These are phyloP conservation scores for Daedaleopsis sinensis DNA, from an alignment of 768 basidiomycete species.

Conservation along the genomic window DNA sequence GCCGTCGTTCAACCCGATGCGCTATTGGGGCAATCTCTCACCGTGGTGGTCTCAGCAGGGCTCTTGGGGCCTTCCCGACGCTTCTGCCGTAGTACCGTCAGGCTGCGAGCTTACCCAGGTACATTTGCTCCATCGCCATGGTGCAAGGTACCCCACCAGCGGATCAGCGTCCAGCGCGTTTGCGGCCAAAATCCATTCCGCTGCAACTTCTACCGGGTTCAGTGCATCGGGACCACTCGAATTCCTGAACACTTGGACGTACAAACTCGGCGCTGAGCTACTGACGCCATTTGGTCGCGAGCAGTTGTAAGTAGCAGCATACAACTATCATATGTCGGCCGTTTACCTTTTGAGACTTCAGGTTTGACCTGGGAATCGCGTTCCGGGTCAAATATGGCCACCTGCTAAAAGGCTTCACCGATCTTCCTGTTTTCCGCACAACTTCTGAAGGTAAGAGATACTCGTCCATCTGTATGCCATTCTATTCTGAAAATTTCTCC, in stretches of 20 bases:
- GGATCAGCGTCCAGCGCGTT: conserved; percentile 31
- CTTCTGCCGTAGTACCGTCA: conserved; percentile 48
- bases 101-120: conserved; percentile 51
- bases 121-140: conserved; percentile 44
- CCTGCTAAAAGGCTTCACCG: conserved; percentile 43
- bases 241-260: conserved; percentile 50
- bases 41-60: conserved; percentile 52
- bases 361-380: conserved; percentile 43
- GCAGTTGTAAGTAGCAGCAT: conserved; percentile 34
- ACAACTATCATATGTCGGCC: background rate
- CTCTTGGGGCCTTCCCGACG: conserved; percentile 48
- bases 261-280: conserved; percentile 48
- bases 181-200: conserved; percentile 28
- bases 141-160: conserved; percentile 45
- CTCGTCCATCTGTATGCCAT: background rate
- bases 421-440: conserved; percentile 54
- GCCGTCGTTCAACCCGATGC: conserved; percentile 45
- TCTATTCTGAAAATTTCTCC: background rate
- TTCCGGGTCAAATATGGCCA: conserved; percentile 51
- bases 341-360: background rate
- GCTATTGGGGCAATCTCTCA: conserved; percentile 50
- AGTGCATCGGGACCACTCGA: conserved; percentile 39
- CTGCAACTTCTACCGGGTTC: conserved; percentile 32
- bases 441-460: conserved; percentile 41
- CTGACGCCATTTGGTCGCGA: conserved; percentile 51